Conservation (phyloP, 2,329 filamentous ascomycete species). For the Truncatella angustata region DNA sequence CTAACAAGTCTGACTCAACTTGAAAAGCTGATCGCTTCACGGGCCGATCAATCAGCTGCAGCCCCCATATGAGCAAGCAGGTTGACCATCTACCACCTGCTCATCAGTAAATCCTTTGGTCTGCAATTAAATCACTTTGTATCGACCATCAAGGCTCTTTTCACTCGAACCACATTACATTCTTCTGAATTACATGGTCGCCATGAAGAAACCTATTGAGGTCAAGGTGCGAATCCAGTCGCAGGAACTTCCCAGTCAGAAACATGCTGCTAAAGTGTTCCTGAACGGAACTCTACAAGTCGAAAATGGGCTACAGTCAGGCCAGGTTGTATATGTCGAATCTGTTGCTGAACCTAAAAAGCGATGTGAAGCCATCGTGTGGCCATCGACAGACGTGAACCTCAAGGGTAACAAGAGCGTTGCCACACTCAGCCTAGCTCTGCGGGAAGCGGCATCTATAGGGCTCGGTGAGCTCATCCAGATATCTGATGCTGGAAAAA, state of each 20-base stretch:
- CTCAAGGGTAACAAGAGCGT: slow-evolving; percentile 58
- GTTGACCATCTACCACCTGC: no score
- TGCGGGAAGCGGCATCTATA: slow-evolving; percentile 71
- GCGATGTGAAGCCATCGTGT: slow-evolving; percentile 46
- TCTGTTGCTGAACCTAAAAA: slow-evolving; percentile 18
- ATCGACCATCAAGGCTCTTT: no score
- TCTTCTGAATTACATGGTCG: not conserved
- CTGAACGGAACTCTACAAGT: slow-evolving; percentile 27
- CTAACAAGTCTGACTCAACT: no score
- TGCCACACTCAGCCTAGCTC: slow-evolving; percentile 69
- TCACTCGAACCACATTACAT: no score
- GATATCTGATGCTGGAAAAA: slow-evolving; percentile 56
- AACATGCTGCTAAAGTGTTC: slow-evolving; percentile 31
- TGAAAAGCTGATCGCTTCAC: no score
- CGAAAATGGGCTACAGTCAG: slow-evolving; percentile 26
- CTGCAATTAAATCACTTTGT: no score
- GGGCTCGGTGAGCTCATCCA: slow-evolving; percentile 65
- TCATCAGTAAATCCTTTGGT: no score
- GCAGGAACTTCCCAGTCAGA: slow-evolving; percentile 29
- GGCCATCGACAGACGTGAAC: slow-evolving; percentile 54
- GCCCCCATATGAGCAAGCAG: no score
- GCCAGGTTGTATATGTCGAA: slow-evolving; percentile 38
- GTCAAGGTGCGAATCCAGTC: slow-evolving; percentile 30
- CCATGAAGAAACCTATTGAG: slow-evolving; percentile 13
- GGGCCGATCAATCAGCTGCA: no score